These are phyloP conservation scores for Exophiala sp. DNA, from an alignment of 2,329 filamentous ascomycete genomes.

Conservation along the genomic window DNA sequence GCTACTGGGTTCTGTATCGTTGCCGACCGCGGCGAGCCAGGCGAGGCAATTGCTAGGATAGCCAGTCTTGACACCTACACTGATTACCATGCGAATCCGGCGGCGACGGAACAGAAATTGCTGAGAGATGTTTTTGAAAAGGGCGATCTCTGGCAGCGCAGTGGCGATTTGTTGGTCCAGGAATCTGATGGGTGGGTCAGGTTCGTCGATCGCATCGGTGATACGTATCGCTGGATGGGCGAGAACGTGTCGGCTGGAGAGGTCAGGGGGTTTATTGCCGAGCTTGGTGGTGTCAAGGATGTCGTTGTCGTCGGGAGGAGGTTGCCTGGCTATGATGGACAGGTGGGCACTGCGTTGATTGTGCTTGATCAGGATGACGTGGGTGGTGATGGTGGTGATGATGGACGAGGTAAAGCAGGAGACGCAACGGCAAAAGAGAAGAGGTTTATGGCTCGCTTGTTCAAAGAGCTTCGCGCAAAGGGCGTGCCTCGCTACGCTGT, in stretches of 20 bases:
- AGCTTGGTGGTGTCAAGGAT: conserved; percentile 61
- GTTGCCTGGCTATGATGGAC: conserved; percentile 42
- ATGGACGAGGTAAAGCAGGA: conserved; percentile 21
- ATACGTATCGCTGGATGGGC: conserved; percentile 57
- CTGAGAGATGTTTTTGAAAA: conserved; percentile 64
- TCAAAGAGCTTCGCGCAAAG: conserved; percentile 37
- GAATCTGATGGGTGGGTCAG: conserved; percentile 65
- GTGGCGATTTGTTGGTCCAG: conserved; percentile 70
- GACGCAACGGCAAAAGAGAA: neutral
- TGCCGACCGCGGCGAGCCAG: conserved; percentile 59
- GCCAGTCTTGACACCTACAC: conserved; percentile 63
- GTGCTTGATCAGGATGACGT: conserved; percentile 33
- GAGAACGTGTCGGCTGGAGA: conserved; percentile 79
- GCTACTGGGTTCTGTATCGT: conserved; percentile 62
- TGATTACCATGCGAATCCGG: conserved; percentile 71
- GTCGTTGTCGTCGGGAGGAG: conserved; percentile 73
- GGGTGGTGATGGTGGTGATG: conserved; percentile 14
- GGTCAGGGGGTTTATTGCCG: conserved; percentile 65
- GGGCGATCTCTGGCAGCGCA: conserved; percentile 76
- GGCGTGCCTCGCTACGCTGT: conserved; percentile 45
- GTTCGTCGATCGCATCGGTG: conserved; percentile 64
- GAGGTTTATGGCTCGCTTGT: conserved; percentile 37
- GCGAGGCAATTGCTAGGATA: conserved; percentile 66
- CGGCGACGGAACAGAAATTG: conserved; percentile 67
- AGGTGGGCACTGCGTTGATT: conserved; percentile 45